Conservation (phyloP, 345 rosid genomes). For the Bruguiera sexangula region DNA sequence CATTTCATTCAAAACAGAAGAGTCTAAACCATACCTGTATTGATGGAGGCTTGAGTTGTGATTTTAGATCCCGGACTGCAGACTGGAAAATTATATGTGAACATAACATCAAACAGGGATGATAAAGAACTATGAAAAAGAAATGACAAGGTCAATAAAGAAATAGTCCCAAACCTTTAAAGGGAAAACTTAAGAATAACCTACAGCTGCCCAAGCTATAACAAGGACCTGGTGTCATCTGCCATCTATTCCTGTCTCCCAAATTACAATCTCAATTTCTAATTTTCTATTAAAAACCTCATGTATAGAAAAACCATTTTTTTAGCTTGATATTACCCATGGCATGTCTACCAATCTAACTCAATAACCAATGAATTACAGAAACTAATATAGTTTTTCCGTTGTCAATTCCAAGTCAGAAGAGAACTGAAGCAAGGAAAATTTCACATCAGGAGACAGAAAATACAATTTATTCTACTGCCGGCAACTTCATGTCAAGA, state of each 20-base stretch:
- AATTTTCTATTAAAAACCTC: no score
- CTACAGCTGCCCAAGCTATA: no score
- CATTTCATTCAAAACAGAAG: neutral
- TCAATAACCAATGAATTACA: no score
- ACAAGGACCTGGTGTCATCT: neutral
- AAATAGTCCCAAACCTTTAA: neutral
- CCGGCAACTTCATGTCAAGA: no score
- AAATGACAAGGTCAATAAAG: neutral
- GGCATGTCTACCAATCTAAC: no score
- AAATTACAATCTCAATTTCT: neutral
- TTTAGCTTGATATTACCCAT: no score
- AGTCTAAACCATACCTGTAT: constrained; percentile 65
- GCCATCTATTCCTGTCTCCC: neutral
- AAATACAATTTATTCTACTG: no score
- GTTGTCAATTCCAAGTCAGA: neutral
- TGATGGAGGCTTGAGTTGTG: constrained; percentile 93
- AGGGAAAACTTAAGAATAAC: neutral
- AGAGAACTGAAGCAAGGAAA: neutral
- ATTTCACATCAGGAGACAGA: neutral
- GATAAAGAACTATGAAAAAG: neutral
- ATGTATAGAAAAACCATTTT: no score
- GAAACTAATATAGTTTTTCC: neutral
- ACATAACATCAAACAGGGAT: constrained; percentile 2
- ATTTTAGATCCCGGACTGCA: constrained; percentile 87
- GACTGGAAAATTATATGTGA: constrained; percentile 47